These are phyloP conservation scores for Gomphus bonarii DNA, from an alignment of 1,284 basidiomycete species.

Conservation along the genomic window DNA sequence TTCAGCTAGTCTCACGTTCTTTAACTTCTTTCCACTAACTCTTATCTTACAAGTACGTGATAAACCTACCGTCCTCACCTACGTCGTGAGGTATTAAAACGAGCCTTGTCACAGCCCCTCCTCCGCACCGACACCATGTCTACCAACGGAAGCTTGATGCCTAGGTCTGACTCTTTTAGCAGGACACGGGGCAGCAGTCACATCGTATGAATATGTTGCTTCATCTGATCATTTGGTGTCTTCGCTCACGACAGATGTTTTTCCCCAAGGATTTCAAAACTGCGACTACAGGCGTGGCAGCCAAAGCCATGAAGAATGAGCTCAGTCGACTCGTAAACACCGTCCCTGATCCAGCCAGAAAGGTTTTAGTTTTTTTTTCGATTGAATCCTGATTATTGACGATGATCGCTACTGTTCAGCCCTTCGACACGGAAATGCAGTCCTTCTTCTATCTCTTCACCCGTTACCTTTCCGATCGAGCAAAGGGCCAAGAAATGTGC, in stretches of 20 bases:
- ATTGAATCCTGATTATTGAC: background rate
- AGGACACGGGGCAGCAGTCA: slow-evolving; percentile 59
- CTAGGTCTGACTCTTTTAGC: slow-evolving; percentile 51
- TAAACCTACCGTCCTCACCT: background rate
- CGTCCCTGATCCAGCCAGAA: slow-evolving; percentile 76
- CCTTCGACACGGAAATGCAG: slow-evolving; percentile 98
- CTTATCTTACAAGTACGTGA: background rate
- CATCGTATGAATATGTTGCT: slow-evolving; percentile 27
- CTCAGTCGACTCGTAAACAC: slow-evolving; percentile 86
- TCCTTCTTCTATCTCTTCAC: slow-evolving; percentile 99
- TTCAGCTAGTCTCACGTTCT: slow-evolving; percentile 1
- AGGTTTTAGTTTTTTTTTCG: slow-evolving; percentile 37
- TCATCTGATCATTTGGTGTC: slow-evolving; percentile 10
- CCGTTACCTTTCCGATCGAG: slow-evolving; percentile 91
- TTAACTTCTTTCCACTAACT: background rate
- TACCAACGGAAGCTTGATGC: slow-evolving; percentile 37
- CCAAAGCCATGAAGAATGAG: slow-evolving; percentile 98
- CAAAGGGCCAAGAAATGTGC: slow-evolving; percentile 90
- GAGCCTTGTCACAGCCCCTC: slow-evolving; percentile 8
- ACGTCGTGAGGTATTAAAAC: background rate
- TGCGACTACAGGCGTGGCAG: slow-evolving; percentile 93
- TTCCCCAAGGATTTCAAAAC: slow-evolving; percentile 78
- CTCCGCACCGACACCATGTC: slow-evolving; percentile 30
- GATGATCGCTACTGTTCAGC: slow-evolving; percentile 33
- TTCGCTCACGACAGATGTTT: background rate